Conservation (phyloP, 768 basidiomycete species). For the Lentinula detonsa region DNA sequence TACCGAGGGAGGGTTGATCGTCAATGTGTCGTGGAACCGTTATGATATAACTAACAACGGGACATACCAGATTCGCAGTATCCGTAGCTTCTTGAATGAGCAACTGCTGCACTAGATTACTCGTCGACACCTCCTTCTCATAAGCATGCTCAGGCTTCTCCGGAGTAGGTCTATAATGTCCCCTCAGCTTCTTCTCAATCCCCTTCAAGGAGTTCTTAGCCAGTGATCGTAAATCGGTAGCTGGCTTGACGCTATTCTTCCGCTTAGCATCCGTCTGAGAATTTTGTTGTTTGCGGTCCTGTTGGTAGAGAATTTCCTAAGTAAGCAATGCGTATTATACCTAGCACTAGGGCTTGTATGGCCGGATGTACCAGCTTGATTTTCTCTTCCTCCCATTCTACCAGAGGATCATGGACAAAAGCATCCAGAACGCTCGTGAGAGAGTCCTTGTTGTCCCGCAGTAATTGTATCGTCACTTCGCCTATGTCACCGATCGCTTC, state of each 20-base stretch:
- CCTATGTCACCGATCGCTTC: constrained; percentile 16
- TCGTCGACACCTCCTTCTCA: constrained; percentile 62
- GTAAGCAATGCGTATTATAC: constrained; percentile 13
- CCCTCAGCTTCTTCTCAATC: constrained; percentile 81
- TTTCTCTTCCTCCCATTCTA: constrained; percentile 90
- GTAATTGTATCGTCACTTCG: constrained; percentile 82
- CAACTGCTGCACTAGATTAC: constrained; percentile 85
- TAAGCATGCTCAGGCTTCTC: constrained; percentile 38
- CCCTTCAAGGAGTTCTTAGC: constrained; percentile 74
- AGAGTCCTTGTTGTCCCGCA: constrained; percentile 87
- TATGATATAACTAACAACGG: background rate
- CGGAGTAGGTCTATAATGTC: constrained; percentile 50
- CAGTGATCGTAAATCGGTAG: constrained; percentile 54
- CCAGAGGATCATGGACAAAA: constrained; percentile 93
- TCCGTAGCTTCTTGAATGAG: constrained; percentile 88
- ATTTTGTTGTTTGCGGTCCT: background rate
- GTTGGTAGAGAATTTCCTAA: background rate
- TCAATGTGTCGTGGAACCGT: no score
- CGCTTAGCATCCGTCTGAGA: background rate
- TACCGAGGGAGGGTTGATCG: constrained; percentile 23
- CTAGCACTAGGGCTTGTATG: constrained; percentile 27
- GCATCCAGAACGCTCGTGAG: constrained; percentile 95
- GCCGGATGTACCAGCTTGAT: constrained; percentile 45
- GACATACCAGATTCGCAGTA: constrained; percentile 52
- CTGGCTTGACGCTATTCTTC: constrained; percentile 21